Percentiles rank a stretch among this genome's conserved stretches.
These are phyloP conservation scores for Remersonia thermophila DNA, from an alignment of 2,329 filamentous ascomycete genomes.

Conservation along the genomic window DNA sequence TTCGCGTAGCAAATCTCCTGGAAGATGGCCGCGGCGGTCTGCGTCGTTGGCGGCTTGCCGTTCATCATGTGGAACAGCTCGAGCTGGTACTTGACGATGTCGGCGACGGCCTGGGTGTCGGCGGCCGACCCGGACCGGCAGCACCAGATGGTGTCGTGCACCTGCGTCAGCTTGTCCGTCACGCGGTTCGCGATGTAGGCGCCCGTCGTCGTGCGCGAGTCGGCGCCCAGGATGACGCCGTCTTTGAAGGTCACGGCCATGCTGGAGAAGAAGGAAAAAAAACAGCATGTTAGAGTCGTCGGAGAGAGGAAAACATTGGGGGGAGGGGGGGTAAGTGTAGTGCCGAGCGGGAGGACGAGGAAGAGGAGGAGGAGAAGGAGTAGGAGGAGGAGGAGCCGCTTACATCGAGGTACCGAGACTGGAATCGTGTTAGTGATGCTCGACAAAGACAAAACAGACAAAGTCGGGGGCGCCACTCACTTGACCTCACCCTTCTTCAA, in stretches of 20 bases:
- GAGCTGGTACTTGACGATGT: constrained; percentile 95
- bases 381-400: too few relatives aligned
- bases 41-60: constrained; percentile 80
- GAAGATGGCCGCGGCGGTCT: constrained; percentile 90
- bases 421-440: constrained; percentile 21
- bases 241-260: constrained; percentile 99
- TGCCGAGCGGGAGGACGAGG: constrained; percentile 15
- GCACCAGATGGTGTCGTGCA: constrained; percentile 99
- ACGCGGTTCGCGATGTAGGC: constrained; percentile 98
- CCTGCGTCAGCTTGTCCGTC: constrained; percentile 96
- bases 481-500: constrained; percentile 99
- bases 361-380: too few relatives aligned
- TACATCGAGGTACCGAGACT: constrained; percentile 97
- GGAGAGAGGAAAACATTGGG: background rate
- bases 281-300: constrained; percentile 10
- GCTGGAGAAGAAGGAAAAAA: constrained; percentile 40
- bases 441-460: background rate
- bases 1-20: constrained; percentile 97
- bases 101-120: constrained; percentile 93
- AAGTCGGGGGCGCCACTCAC: constrained; percentile 51
- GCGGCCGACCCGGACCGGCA: constrained; percentile 95
- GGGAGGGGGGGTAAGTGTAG: constrained; percentile 4
- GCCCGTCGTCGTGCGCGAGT: constrained; percentile 94
- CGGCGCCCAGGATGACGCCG: constrained; percentile 90
- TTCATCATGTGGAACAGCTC: constrained; percentile 86